These are phyloP conservation scores for Capronia americana DNA, from an alignment of 2,329 filamentous ascomycete genomes.

Conservation along the genomic window DNA sequence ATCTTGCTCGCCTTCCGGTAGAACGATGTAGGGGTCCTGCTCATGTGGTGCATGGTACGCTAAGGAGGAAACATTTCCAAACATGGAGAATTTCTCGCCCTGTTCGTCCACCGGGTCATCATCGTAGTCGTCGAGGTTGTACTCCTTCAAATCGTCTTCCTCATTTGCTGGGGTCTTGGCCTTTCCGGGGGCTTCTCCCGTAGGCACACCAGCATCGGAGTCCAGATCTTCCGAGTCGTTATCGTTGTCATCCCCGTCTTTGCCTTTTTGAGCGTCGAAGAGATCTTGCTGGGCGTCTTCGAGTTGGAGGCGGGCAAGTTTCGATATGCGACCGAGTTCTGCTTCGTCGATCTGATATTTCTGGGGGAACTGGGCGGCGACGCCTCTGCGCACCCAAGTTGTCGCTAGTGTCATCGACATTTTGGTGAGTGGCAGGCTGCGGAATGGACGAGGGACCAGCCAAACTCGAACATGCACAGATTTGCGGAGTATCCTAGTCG, in stretches of 20 bases:
- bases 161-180: conserved; percentile 55
- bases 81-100: conserved; percentile 81
- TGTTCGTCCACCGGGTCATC: conserved; percentile 71
- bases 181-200: conserved; percentile 13
- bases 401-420: conserved; percentile 76
- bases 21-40: conserved; percentile 94
- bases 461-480: not conserved
- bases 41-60: conserved; percentile 94
- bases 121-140: conserved; percentile 95
- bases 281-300: conserved; percentile 91
- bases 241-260: conserved; percentile 44
- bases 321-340: conserved; percentile 76
- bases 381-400: conserved; percentile 77
- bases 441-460: not conserved
- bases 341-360: conserved; percentile 78
- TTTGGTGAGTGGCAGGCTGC: conserved; percentile 21
- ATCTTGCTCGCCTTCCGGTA: conserved; percentile 69
- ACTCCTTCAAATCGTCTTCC: conserved; percentile 93
- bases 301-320: conserved; percentile 77
- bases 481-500: not conserved
- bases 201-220: conserved; percentile 32
- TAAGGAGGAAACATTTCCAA: conserved; percentile 91
- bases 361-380: conserved; percentile 75
- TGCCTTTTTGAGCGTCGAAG: conserved; percentile 47
- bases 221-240: conserved; percentile 40